Evolutionary conservation across 345 rosid species (phyloP).

Genomic region (Geranium rotundifolium): DNA sequence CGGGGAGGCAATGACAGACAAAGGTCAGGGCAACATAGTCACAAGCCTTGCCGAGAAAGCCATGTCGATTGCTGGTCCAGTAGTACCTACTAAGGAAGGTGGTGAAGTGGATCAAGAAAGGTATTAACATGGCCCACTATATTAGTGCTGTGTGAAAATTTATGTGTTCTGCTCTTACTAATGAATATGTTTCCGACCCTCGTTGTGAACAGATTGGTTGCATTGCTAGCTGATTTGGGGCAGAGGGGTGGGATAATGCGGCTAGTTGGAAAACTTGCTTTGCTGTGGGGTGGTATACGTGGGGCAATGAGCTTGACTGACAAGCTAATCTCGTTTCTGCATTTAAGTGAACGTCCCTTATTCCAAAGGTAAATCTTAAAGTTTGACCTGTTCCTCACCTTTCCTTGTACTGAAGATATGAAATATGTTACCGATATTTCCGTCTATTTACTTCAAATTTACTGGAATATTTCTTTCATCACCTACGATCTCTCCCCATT

Average conservation of each 20-base stretch:
- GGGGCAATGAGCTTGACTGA: slow-evolving; percentile 92
- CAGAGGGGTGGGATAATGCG: slow-evolving; percentile 85
- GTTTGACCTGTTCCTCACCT: neutral
- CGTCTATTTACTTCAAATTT: too few species aligned
- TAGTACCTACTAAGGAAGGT: slow-evolving; percentile 81
- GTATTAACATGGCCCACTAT: slow-evolving; percentile 21
- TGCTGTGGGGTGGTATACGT: slow-evolving; percentile 99
- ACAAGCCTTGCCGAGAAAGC: slow-evolving; percentile 93
- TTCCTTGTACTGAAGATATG: neutral
- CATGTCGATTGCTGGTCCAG: slow-evolving; percentile 88
- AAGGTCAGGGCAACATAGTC: slow-evolving; percentile 33
- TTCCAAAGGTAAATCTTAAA: slow-evolving; percentile 49
- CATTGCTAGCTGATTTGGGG: slow-evolving; percentile 75
- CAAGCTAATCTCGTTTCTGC: slow-evolving; percentile 66
- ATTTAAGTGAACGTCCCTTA: slow-evolving; percentile 64
- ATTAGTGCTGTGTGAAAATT: neutral
- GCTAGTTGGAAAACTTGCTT: slow-evolving; percentile 83
- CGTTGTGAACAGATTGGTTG: slow-evolving; percentile 56
- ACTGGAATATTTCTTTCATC: too few species aligned
- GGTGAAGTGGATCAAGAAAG: slow-evolving; percentile 95
- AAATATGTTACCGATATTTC: too few species aligned
- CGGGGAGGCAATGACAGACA: slow-evolving; percentile 29
- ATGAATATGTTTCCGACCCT: slow-evolving; percentile 6
- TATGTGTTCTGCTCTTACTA: slow-evolving; percentile 4
- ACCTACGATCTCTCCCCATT: neutral